Evolutionary conservation across 202 grass and related monocot genomes (phyloP), one percentile per base, ranked within the genome.

Genomic region (Alloteropsis angusta): DNA sequence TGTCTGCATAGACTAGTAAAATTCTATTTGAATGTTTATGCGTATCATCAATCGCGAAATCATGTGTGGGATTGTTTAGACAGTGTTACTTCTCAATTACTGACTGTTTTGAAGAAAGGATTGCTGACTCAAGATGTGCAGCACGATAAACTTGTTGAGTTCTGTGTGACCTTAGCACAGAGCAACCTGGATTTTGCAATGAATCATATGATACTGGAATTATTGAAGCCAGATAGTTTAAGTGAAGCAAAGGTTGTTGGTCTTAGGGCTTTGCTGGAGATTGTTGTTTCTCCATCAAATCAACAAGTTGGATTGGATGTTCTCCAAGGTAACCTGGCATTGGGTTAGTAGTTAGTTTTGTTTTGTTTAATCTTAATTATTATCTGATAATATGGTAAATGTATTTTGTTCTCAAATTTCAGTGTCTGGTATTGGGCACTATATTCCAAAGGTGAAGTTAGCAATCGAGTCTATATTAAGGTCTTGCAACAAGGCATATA

Each of bases 181-280:
- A 93, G 83, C 76, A 89, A 98, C 75, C 87, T 98, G 34, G 89
- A 95, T 83, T 98, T 98, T 79, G 85, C 89, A 38, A 98, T 98
- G 96, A 98, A 89, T 65, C 96, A 98, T 85, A 95, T 98, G 91
- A 89, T 98, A 83, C 84, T 98, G 46, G 96, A 98, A 85, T 85
- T 98, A 74, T 74, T 98, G 28, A 98, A 95, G 87, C 58, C 77
- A 79, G 96, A 98, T 87, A 92, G 87, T 83, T 85, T 85, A 55
- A 95, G 92, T 85, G 96, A 98, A 87, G 96, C 96, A 74, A 98
- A 95, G 81, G 96, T 98, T 80, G 85, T 98, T 81, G 96, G 96
- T 67, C 89, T 98, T 60, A 85, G 92, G 39, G 92, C 95, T 84
- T 79, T 98, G 66, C 88, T 98, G 67, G 89, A 87, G 72, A 98